phyloP scores from a whole-genome alignment of 108 stramenopile species.

The Skeletonema tropicum region DNA sequence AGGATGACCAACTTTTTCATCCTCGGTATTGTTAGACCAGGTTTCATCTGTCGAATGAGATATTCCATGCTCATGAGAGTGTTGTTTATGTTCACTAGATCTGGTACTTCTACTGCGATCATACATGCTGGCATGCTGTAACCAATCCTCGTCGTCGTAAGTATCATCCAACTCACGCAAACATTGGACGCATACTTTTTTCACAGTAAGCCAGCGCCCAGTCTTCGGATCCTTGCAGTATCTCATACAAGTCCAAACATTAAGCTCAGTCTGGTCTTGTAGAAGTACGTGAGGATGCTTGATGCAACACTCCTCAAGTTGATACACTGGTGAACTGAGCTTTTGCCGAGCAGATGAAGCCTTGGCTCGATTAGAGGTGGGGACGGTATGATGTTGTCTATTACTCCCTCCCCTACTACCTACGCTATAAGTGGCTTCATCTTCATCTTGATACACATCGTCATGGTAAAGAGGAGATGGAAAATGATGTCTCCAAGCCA shows the following conservation, averaged over 20 bases:
- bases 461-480: neutral
- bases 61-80: neutral
- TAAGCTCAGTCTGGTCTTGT: slow-evolving; percentile 16
- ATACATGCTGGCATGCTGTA: neutral
- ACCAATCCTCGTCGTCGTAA: slow-evolving; percentile 1
- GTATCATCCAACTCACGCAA: slow-evolving; percentile 11
- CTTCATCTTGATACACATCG: neutral
- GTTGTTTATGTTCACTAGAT: neutral
- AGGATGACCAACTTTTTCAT: neutral
- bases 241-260: slow-evolving; percentile 31
- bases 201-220: slow-evolving; percentile 25
- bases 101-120: neutral
- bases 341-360: neutral
- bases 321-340: slow-evolving; percentile 10
- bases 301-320: slow-evolving; percentile 30
- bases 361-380: neutral
- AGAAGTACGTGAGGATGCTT: slow-evolving; percentile 28
- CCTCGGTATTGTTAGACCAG: slow-evolving; percentile 1
- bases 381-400: neutral
- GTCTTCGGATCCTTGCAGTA: slow-evolving; percentile 28
- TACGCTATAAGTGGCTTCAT: neutral
- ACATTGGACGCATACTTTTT: slow-evolving; percentile 20
- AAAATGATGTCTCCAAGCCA: neutral
- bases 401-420: neutral
- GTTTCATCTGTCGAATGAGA: slow-evolving; percentile 15